These are phyloP conservation scores for Nakazawaea ishiwadae DNA, from an alignment of 805 yeast species.

Conservation along the genomic window DNA sequence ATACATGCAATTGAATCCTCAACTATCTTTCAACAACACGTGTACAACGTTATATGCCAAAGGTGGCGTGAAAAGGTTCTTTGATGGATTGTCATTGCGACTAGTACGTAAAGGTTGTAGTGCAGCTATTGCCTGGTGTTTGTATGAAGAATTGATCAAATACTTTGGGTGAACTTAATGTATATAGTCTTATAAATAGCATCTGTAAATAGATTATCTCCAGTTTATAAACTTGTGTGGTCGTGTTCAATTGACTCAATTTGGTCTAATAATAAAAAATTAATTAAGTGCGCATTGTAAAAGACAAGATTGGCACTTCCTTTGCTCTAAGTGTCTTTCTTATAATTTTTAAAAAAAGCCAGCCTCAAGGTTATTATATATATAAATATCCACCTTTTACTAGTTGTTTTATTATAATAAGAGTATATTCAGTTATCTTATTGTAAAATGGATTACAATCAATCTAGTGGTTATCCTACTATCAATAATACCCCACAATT, in stretches of 20 bases:
- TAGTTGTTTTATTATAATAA: too few species aligned
- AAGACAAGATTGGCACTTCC: too few species aligned
- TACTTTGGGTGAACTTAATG: slow-evolving; percentile 8
- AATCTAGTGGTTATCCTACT: slow-evolving; percentile 27
- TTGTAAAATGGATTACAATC: slow-evolving; percentile 1
- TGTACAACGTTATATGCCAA: slow-evolving; percentile 29
- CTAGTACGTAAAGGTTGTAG: slow-evolving; percentile 81
- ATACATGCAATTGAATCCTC: slow-evolving; percentile 72
- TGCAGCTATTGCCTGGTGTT: slow-evolving; percentile 96
- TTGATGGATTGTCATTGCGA: slow-evolving; percentile 81
- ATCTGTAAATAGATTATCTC: too few species aligned
- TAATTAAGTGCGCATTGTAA: too few species aligned
- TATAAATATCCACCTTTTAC: too few species aligned
- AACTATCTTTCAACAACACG: slow-evolving; percentile 35
- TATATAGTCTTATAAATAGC: too few species aligned
- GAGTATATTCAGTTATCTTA: too few species aligned
- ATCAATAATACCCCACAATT: slow-evolving; percentile 55
- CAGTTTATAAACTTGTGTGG: too few species aligned
- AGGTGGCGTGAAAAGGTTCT: slow-evolving; percentile 54
- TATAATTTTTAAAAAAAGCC: too few species aligned
- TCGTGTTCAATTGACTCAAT: background rate
- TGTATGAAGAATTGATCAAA: slow-evolving; percentile 83
- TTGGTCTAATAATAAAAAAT: too few species aligned
- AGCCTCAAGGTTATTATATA: too few species aligned
- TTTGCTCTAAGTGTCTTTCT: too few species aligned